These are phyloP conservation scores for Pseudocercospora cruenta DNA, from an alignment of 2,329 filamentous ascomycete genomes.

Conservation along the genomic window DNA sequence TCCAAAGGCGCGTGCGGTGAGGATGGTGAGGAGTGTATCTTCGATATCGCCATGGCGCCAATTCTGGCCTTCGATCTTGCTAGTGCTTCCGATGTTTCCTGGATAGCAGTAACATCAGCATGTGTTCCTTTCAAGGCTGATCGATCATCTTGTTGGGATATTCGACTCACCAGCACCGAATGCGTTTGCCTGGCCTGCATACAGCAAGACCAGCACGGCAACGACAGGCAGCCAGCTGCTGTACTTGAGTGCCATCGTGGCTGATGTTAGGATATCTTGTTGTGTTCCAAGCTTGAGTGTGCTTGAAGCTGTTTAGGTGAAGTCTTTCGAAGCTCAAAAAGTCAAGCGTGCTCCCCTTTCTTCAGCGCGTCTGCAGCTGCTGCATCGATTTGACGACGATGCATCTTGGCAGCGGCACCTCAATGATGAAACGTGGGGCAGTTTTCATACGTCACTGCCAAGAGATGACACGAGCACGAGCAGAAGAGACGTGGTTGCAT, in stretches of 20 bases:
- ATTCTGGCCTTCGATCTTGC: constrained; percentile 57
- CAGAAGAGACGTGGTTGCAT: not conserved
- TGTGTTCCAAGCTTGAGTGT: not conserved
- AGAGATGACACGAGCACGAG: not conserved
- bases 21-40: constrained; percentile 57
- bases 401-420: not conserved
- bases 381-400: not conserved
- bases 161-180: constrained; percentile 57
- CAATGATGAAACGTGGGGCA: not conserved
- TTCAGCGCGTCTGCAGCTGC: not conserved
- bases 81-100: constrained; percentile 84
- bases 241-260: constrained; percentile 27
- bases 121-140: not conserved
- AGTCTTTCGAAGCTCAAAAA: not conserved
- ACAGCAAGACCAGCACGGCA: constrained; percentile 30
- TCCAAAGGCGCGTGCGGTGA: constrained; percentile 61
- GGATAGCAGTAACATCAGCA: not conserved
- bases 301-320: not conserved
- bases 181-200: constrained; percentile 32
- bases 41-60: constrained; percentile 59
- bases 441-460: not conserved
- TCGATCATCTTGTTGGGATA: not conserved
- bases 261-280: not conserved
- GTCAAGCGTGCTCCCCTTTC: not conserved
- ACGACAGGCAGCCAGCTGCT: constrained; percentile 29